phyloP scores from a whole-genome alignment of 331 rosid genomes.

The Malus hybrid region DNA sequence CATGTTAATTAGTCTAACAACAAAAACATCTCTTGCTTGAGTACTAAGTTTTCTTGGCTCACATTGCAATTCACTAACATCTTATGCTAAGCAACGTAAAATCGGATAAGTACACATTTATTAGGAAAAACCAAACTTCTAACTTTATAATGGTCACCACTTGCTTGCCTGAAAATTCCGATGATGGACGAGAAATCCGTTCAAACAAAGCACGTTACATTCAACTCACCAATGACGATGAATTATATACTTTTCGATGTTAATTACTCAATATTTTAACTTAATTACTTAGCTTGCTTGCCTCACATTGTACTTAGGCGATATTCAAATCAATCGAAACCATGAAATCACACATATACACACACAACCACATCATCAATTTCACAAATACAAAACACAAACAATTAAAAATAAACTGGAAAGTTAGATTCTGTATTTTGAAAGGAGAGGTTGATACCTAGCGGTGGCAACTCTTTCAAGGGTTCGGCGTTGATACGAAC shows the following conservation, averaged over 20 bases:
- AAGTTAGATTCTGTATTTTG: neutral
- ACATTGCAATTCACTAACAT: neutral
- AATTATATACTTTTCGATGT: neutral
- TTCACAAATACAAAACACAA: no score
- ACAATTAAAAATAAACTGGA: no score
- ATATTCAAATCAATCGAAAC: no score
- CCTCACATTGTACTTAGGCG: no score
- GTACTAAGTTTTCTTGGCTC: neutral
- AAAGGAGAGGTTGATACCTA: constrained; percentile 11
- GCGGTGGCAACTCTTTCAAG: constrained; percentile 63
- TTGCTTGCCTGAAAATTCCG: neutral
- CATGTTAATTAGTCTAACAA: neutral
- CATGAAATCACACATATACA: no score
- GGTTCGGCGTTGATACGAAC: constrained; percentile 37
- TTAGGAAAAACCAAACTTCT: neutral
- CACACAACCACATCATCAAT: no score
- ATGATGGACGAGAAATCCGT: neutral
- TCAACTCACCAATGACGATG: neutral
- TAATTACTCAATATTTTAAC: no score
- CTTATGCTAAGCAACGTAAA: neutral
- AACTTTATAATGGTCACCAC: neutral
- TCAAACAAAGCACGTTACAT: no score
- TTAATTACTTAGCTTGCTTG: no score
- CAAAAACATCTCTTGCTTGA: neutral
- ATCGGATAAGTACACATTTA: neutral